Conservation (phyloP, 2,329 filamentous ascomycete genomes). For the Zarea fungicola region DNA sequence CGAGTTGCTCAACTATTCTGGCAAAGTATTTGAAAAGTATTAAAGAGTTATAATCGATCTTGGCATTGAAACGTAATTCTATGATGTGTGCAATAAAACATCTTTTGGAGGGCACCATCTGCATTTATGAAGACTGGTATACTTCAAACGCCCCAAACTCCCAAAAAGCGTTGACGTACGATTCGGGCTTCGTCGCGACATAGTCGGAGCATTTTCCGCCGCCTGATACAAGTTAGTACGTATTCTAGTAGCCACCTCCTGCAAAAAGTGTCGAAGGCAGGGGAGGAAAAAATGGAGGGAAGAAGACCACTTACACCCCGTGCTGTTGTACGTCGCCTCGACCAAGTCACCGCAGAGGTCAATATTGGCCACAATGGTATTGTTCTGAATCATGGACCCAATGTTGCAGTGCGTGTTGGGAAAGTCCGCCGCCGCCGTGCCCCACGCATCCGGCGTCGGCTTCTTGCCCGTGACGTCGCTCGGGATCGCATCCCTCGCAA, state of each 20-base stretch:
- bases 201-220: conserved; percentile 52
- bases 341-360: conserved; percentile 57
- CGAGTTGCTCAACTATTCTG: too few relatives aligned
- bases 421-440: conserved; percentile 58
- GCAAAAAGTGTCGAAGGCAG: neutral
- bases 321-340: conserved; percentile 39
- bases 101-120: too few relatives aligned
- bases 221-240: conserved; percentile 31
- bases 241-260: neutral
- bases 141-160: conserved; percentile 58
- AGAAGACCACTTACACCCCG: conserved; percentile 34
- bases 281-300: neutral
- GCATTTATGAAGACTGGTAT: conserved; percentile 35
- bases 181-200: conserved; percentile 51
- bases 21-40: too few relatives aligned
- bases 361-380: conserved; percentile 63
- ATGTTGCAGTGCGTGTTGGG: conserved; percentile 59
- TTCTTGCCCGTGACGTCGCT: conserved; percentile 43
- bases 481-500: conserved; percentile 43
- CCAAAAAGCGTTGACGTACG: conserved; percentile 58
- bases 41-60: too few relatives aligned
- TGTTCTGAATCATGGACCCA: conserved; percentile 54
- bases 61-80: too few relatives aligned
- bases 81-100: too few relatives aligned
- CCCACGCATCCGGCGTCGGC: conserved; percentile 60